phyloP scores from a whole-genome alignment of 495 filamentous ascomycete species.

The Aspergillus sparsus region DNA sequence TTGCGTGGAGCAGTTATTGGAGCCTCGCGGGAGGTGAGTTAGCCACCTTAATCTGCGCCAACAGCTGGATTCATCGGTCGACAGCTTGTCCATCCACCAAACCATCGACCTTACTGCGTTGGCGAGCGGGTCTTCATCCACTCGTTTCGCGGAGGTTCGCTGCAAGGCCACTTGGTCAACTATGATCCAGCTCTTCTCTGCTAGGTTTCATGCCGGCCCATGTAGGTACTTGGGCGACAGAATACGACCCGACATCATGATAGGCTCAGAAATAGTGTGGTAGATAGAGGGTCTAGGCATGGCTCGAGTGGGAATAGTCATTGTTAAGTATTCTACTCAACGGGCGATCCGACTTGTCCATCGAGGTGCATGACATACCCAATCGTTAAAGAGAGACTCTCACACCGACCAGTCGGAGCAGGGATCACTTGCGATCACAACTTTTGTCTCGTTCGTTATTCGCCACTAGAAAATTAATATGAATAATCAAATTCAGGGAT shows the following conservation, averaged over 20 bases:
- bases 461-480: constrained; percentile 10
- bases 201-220: constrained; percentile 19
- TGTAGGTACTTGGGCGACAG: constrained; percentile 28
- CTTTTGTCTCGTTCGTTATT: constrained; percentile 1
- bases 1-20: constrained; percentile 20
- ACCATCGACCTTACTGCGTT: constrained; percentile 24
- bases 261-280: constrained; percentile 12
- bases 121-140: constrained; percentile 30
- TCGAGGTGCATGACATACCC: constrained; percentile 11
- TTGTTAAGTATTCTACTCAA: constrained; percentile 9
- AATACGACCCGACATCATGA: constrained; percentile 16
- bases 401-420: constrained; percentile 6
- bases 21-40: constrained; percentile 22
- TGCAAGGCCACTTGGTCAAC: constrained; percentile 30
- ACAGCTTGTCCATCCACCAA: constrained; percentile 12
- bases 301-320: constrained; percentile 6
- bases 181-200: constrained; percentile 16
- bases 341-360: constrained; percentile 11
- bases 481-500: constrained; percentile 1
- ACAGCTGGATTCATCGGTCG: constrained; percentile 23
- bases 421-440: constrained; percentile 1
- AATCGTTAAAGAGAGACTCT: neutral
- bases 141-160: constrained; percentile 29
- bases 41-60: constrained; percentile 24
- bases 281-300: constrained; percentile 15